Conservation (phyloP, 2,329 filamentous ascomycete genomes). For the Paraphaeosphaeria minitans region DNA sequence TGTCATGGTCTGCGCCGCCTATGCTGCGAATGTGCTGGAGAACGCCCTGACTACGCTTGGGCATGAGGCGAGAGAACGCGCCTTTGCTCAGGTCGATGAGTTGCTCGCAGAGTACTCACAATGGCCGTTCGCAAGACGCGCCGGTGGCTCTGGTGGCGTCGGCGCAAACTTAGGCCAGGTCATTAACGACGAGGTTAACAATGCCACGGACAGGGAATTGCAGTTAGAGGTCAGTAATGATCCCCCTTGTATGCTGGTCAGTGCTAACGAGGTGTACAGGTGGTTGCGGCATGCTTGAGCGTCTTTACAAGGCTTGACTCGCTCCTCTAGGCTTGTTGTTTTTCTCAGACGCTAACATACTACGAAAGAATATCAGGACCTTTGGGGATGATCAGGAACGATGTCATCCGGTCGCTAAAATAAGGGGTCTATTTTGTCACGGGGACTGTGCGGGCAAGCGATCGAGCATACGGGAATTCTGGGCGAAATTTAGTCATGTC, state of each 20-base stretch:
- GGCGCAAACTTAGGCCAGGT: slow-evolving; percentile 90
- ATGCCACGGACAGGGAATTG: slow-evolving; percentile 88
- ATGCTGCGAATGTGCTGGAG: slow-evolving; percentile 96
- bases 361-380: slow-evolving; percentile 5
- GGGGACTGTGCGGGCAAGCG: slow-evolving; percentile 6
- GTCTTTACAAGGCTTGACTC: slow-evolving; percentile 98
- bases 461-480: slow-evolving; percentile 12
- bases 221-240: slow-evolving; percentile 83
- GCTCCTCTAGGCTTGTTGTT: slow-evolving; percentile 67
- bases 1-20: slow-evolving; percentile 95
- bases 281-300: slow-evolving; percentile 91
- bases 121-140: slow-evolving; percentile 89
- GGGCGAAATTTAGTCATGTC: slow-evolving; percentile 14
- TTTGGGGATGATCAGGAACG: slow-evolving; percentile 8
- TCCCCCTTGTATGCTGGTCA: not conserved
- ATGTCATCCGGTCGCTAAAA: slow-evolving; percentile 11
- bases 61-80: slow-evolving; percentile 90
- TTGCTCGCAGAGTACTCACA: slow-evolving; percentile 94
- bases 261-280: slow-evolving; percentile 51
- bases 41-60: slow-evolving; percentile 94
- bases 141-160: slow-evolving; percentile 77
- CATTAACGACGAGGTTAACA: slow-evolving; percentile 84
- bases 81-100: slow-evolving; percentile 97
- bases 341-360: slow-evolving; percentile 16
- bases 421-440: slow-evolving; percentile 16